Conservation (phyloP, 148 eudicot genomes). For the Oxyria digyna region DNA sequence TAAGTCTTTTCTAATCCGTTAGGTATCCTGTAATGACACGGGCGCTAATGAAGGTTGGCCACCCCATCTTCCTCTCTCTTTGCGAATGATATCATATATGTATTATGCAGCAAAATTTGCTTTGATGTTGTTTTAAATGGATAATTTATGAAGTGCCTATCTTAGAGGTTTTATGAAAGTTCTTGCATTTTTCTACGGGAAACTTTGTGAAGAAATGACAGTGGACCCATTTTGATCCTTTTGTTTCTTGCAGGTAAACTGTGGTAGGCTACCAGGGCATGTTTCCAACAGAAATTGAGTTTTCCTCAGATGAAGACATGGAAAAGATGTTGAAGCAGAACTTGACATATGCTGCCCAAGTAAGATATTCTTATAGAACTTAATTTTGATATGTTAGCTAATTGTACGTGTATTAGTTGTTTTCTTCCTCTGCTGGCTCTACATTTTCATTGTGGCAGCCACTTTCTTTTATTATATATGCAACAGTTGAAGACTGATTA, state of each 20-base stretch:
- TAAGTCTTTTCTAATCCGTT: not conserved
- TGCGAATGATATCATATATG: constrained; percentile 82
- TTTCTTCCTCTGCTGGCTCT: not conserved
- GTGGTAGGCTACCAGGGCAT: constrained; percentile 87
- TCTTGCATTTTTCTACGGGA: not conserved
- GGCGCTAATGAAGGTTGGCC: constrained; percentile 65
- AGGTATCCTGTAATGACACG: constrained; percentile 81
- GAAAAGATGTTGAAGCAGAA: constrained; percentile 53
- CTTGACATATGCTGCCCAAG: constrained; percentile 69
- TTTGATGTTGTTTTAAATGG: not conserved
- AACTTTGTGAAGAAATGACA: not conserved
- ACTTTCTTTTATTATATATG: too few relatives aligned
- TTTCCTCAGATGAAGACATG: constrained; percentile 73
- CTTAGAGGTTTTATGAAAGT: not conserved
- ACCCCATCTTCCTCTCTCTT: constrained; percentile 73
- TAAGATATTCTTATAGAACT: constrained; percentile 19
- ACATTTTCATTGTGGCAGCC: too few relatives aligned
- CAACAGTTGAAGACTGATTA: not conserved
- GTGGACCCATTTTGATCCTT: not conserved
- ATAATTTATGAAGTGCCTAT: not conserved
- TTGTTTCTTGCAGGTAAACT: constrained; percentile 52
- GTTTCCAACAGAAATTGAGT: constrained; percentile 70
- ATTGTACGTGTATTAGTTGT: not conserved
- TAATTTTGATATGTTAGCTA: not conserved
- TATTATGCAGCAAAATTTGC: not conserved